Base-by-base conservation (phyloP, 257 asterid species). In the Scutellaria galericulata region DNA sequence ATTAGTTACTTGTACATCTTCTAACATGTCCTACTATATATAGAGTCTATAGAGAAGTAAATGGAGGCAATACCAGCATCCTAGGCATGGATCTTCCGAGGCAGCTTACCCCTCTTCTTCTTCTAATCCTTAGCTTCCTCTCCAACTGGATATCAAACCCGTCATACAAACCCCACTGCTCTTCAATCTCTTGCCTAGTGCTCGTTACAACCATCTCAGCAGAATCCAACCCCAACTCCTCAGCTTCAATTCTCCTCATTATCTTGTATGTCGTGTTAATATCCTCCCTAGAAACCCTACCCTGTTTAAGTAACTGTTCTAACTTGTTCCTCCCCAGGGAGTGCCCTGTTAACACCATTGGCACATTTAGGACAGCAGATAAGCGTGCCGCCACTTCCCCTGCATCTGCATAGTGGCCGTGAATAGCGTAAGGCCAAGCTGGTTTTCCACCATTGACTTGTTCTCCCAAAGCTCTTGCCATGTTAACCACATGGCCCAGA, bases 401-500 rank as follows among this genome's bases (percentile, higher is more conserved):
- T 24, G 88, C 91, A 80, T 88, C 94, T 2, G 91, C 94, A 58
- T 88, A 88, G 74, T 88, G 94, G 64, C 91, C 94, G 47, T 88
- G 94, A 69, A 88, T 84, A 35, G 79, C 94, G 60, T 80, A 82
- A 57, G 91, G 94, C 94, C 94, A 88, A 39, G 69, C 75, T 61
- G 88, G 86, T 75, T 82, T 83, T 27, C 88, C 91, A 22, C 42
- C 75, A 59, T 79, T 79, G 20, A 80, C 82, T 69, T 86, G 79
- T 68, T 86, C 89, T 12, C 91, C 91, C 12, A 88, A 46, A 9
- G 83, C 91, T 76, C 84, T 84, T 35, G 90, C 83, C 95, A 86
- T 81, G 76, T 72, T 82, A 58, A 78, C 82, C 39, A 88, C 78
- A 74, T 88, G 95, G 79, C 75, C 46, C 27, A 88, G 80, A 39